Percentiles rank a stretch among this genome's conserved stretches.
Evolutionary conservation across 306 rosid species (phyloP).

Genomic region (Arachis hypogaea): DNA sequence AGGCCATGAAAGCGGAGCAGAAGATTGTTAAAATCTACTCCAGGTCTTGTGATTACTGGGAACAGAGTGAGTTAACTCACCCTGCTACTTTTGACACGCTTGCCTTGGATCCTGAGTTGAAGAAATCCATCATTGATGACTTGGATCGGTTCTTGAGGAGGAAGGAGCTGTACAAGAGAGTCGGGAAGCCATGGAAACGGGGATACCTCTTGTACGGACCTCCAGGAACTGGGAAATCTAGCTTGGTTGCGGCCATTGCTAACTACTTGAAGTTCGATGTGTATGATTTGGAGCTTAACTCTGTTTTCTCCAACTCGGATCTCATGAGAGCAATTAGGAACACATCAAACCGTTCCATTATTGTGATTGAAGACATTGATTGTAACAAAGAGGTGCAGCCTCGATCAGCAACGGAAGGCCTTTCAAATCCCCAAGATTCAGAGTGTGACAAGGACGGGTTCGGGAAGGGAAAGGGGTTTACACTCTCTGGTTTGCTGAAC

Average conservation of each 20-base stretch:
- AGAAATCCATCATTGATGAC: conserved; percentile 36
- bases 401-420: conserved; percentile 23
- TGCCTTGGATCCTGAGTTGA: conserved; percentile 44
- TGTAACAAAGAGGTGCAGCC: conserved; percentile 40
- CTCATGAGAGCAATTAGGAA: conserved; percentile 37
- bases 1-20: conserved; percentile 28
- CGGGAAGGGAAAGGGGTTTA: conserved; percentile 1
- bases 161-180: conserved; percentile 46
- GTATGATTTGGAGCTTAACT: conserved; percentile 49
- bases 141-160: conserved; percentile 46
- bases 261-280: conserved; percentile 48
- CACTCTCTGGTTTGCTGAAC: conserved; percentile 54
- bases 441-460: background rate
- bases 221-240: conserved; percentile 56
- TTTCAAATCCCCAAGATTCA: background rate
- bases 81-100: conserved; percentile 46
- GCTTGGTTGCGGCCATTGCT: conserved; percentile 49
- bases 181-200: conserved; percentile 57
- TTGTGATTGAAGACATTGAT: conserved; percentile 57
- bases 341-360: conserved; percentile 42
- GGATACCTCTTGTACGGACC: conserved; percentile 51
- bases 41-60: background rate
- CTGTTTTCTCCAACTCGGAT: conserved; percentile 28
- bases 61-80: conserved; percentile 31
- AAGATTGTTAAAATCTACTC: conserved; percentile 36